Evolutionary conservation across 176 grass and related monocot genomes (phyloP), one percentile per base, ranked within the genome.

Genomic region (Aegilops speltoides): DNA sequence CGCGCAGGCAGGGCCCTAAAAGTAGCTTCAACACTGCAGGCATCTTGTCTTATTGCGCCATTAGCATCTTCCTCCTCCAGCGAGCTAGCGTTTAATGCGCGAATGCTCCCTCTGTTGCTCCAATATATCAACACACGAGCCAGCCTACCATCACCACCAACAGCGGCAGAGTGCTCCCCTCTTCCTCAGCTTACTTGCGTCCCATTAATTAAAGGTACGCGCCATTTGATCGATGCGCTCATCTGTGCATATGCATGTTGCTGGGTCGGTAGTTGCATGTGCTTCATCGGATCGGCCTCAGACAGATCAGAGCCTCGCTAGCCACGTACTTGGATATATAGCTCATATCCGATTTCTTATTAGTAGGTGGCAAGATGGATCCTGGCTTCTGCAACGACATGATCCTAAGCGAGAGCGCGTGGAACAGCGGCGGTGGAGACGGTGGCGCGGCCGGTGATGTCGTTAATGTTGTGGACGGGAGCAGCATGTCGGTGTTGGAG

Each of bases 331-430:
- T 31, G 63, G 76, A 73, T 68, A 7, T 13, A 40, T 76, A 22
- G 60, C 77, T 81, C 46, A 79, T 46, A 40, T 64, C 72, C 50
- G 70, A 80, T 25, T 79, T 57, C 41, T 72, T 82, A 6, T 41
- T 85, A 90, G 79, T 85, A 90, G 79, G 68, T 89, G 52, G n/a
- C 57, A 36, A 70, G 77, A 91, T 89, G 90, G 90, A 92, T 81
- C 82, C 85, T 77, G 43, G 68, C 76, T 89, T 86, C 40, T 74
- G 71, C 82, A 88, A 60, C 76, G 83, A 94, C n/a, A 87, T 94
- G 71, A 77, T 94, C 50, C 78, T 94, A 40, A 72, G 77, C 29
- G 90, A 88, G 52, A 83, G 45, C 72, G 23, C 72, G 24, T 89
- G 84, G 83, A 73, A 79, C 40, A 10, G 66, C 54, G 19, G 60